phyloP scores from a whole-genome alignment of 2,329 filamentous ascomycete species.

The Cladophialophora immunda region DNA sequence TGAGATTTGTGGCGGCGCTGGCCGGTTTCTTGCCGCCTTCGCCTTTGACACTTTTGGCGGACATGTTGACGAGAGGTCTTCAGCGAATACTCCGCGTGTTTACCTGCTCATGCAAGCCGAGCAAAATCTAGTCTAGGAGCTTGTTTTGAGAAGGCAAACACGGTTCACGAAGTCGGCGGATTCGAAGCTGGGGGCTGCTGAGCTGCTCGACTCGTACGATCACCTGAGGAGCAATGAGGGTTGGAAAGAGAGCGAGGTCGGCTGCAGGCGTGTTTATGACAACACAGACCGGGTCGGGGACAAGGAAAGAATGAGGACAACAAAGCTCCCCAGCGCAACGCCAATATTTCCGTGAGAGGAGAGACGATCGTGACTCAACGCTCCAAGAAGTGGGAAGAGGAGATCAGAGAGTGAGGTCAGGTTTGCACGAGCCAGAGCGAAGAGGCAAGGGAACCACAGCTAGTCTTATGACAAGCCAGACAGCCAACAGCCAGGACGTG shows the following conservation, averaged over 20 bases:
- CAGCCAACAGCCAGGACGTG: neutral
- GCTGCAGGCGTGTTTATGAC: conserved; percentile 3
- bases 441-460: neutral
- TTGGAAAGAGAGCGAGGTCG: neutral
- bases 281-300: conserved; percentile 24
- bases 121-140: neutral
- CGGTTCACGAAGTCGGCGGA: neutral
- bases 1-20: conserved; percentile 87
- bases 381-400: neutral
- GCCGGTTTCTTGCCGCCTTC: conserved; percentile 76
- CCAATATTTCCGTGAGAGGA: conserved; percentile 28
- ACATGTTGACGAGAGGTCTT: conserved; percentile 56
- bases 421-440: conserved; percentile 12
- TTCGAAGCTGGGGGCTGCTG: neutral
- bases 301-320: conserved; percentile 26
- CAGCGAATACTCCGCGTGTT: neutral
- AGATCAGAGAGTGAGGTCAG: conserved; percentile 28
- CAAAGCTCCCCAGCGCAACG: conserved; percentile 25
- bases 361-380: conserved; percentile 21
- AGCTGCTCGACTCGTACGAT: conserved; percentile 6
- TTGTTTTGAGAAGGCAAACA: conserved; percentile 1
- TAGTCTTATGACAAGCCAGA: conserved; percentile 29
- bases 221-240: neutral
- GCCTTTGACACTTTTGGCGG: conserved; percentile 65
- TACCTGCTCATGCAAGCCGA: neutral